phyloP scores from a whole-genome alignment of 208 protist genomes.

The Leishmania braziliensis region DNA sequence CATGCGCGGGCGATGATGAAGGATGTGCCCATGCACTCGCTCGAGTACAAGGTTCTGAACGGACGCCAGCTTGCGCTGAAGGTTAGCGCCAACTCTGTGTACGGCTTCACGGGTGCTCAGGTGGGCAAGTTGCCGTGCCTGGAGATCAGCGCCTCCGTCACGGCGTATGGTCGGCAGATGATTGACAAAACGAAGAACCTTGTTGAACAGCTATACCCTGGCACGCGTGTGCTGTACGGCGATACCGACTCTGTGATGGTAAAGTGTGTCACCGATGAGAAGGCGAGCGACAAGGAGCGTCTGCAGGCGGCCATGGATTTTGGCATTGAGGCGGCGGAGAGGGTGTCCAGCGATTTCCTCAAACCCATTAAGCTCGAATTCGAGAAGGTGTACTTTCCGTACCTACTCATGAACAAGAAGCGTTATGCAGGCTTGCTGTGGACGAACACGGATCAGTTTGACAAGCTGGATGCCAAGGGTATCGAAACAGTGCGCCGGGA shows the following conservation, averaged over 20 bases:
- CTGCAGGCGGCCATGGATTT: constrained; percentile 73
- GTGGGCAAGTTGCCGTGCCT: constrained; percentile 99
- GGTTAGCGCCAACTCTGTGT: constrained; percentile 99
- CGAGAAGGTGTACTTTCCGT: constrained; percentile 99
- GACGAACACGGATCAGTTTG: constrained; percentile 96
- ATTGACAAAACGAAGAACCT: constrained; percentile 96
- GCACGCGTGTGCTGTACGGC: constrained; percentile 98
- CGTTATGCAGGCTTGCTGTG: constrained; percentile 99
- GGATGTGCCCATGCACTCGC: constrained; percentile 71
- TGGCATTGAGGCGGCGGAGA: constrained; percentile 93
- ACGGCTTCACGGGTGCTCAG: constrained; percentile 99
- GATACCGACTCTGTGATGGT: constrained; percentile 99
- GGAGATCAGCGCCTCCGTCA: constrained; percentile 95
- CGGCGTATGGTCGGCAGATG: constrained; percentile 99
- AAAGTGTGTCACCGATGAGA: constrained; percentile 73
- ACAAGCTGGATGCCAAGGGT: constrained; percentile 99
- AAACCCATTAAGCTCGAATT: constrained; percentile 99
- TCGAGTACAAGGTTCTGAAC: constrained; percentile 95
- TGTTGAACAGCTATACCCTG: constrained; percentile 97
- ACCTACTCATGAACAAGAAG: constrained; percentile 99
- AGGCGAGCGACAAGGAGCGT: constrained; percentile 60
- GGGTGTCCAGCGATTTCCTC: constrained; percentile 80
- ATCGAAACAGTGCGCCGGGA: constrained; percentile 99
- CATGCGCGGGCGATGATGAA: constrained; percentile 85
- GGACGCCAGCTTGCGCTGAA: constrained; percentile 99